These are phyloP conservation scores for Tylopilus plumbeoviolaceoides DNA, from an alignment of 768 basidiomycete genomes.

Conservation along the genomic window DNA sequence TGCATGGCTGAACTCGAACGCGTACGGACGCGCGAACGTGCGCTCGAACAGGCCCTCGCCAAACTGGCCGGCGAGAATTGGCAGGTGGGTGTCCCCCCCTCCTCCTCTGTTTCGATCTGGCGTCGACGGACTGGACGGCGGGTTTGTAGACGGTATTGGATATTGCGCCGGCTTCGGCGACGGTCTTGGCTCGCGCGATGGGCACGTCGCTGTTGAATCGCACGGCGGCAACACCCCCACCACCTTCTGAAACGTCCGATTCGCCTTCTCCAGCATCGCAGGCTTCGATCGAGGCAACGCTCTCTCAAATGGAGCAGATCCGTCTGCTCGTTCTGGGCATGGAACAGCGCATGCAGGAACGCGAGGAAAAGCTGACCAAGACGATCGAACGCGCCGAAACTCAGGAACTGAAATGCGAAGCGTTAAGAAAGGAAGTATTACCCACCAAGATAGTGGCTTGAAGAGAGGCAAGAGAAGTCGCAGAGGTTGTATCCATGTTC, in stretches of 20 bases:
- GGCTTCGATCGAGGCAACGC: conserved; percentile 36
- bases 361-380: conserved; percentile 60
- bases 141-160: conserved; percentile 29
- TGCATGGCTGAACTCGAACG: conserved; percentile 80
- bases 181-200: conserved; percentile 26
- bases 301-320: conserved; percentile 65
- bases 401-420: conserved; percentile 54
- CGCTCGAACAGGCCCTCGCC: conserved; percentile 67
- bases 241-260: conserved; percentile 14
- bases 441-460: conserved; percentile 19
- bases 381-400: conserved; percentile 57
- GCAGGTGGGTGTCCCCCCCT: conserved; percentile 49
- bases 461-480: not conserved
- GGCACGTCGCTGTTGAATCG: conserved; percentile 27
- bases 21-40: conserved; percentile 66
- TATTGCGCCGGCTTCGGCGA: conserved; percentile 32
- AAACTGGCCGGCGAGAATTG: conserved; percentile 76
- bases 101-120: no score
- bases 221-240: conserved; percentile 15
- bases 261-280: conserved; percentile 18
- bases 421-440: conserved; percentile 39
- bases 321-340: conserved; percentile 68
- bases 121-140: no score
- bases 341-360: conserved; percentile 63
- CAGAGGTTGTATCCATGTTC: conserved; percentile 5